These are phyloP conservation scores for Pseudogymnoascus sp. DNA, from an alignment of 2,329 filamentous ascomycete species.

Conservation along the genomic window DNA sequence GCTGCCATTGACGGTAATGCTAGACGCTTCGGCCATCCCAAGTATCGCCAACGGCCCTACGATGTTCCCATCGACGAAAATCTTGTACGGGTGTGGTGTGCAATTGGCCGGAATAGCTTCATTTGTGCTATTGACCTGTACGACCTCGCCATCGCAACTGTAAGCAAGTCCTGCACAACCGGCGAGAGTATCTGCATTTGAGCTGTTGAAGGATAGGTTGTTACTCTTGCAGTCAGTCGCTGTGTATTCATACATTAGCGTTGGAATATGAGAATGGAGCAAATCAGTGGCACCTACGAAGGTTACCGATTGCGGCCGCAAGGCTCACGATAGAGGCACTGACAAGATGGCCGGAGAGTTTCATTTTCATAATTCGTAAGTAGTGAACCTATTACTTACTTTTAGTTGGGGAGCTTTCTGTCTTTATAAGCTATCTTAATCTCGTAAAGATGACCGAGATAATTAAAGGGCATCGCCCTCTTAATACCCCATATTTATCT, in stretches of 20 bases:
- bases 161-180: background rate
- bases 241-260: background rate
- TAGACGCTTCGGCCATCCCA: background rate
- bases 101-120: background rate
- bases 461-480: background rate
- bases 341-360: background rate
- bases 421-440: background rate
- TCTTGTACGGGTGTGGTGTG: background rate
- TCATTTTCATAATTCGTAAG: background rate
- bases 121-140: background rate
- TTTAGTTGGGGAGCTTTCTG: background rate
- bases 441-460: background rate
- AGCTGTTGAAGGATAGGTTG: background rate
- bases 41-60: background rate
- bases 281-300: background rate
- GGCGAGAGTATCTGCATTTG: background rate
- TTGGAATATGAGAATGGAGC: background rate
- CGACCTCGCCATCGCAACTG: background rate
- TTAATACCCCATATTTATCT: background rate
- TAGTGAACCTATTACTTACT: background rate
- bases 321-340: background rate
- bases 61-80: background rate
- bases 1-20: background rate
- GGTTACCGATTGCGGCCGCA: background rate
- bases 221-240: background rate